These are phyloP conservation scores for Rutstroemia sp. DNA, from an alignment of 2,329 filamentous ascomycete genomes.

Conservation along the genomic window DNA sequence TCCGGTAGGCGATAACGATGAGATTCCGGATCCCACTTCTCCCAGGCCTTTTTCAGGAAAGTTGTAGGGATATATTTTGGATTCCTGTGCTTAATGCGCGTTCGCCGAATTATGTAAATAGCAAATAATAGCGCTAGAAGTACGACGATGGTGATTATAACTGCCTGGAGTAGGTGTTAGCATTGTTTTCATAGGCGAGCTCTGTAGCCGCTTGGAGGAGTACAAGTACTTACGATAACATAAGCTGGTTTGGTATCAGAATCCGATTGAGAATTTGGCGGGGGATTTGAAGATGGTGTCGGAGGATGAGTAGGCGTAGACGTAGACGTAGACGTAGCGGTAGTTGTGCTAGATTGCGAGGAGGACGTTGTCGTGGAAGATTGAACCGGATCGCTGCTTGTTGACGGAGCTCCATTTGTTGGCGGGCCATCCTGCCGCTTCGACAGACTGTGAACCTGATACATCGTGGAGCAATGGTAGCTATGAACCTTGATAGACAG, in stretches of 20 bases:
- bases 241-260: constrained; percentile 1
- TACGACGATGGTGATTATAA: constrained; percentile 11
- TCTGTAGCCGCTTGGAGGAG: neutral
- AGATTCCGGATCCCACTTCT: constrained; percentile 36
- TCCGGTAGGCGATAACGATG: constrained; percentile 18
- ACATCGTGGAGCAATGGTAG: constrained; percentile 5
- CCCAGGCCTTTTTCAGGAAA: constrained; percentile 44
- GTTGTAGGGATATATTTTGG: constrained; percentile 45
- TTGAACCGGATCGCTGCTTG: neutral
- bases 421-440: constrained; percentile 5
- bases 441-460: neutral
- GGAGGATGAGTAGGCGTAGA: neutral
- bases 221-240: constrained; percentile 4
- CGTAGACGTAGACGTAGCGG: no score
- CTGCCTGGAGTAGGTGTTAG: constrained; percentile 5
- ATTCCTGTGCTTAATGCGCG: constrained; percentile 37
- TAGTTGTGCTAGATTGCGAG: neutral
- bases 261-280: neutral
- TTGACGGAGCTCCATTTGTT: constrained; percentile 1
- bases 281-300: neutral
- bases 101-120: constrained; percentile 28
- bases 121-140: constrained; percentile 17
- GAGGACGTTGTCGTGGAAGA: neutral
- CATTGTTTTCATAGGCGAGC: neutral
- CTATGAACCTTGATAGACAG: neutral